Evolutionary conservation across 768 basidiomycete species (phyloP).

Genomic region (Floccularia luteovirens): DNA sequence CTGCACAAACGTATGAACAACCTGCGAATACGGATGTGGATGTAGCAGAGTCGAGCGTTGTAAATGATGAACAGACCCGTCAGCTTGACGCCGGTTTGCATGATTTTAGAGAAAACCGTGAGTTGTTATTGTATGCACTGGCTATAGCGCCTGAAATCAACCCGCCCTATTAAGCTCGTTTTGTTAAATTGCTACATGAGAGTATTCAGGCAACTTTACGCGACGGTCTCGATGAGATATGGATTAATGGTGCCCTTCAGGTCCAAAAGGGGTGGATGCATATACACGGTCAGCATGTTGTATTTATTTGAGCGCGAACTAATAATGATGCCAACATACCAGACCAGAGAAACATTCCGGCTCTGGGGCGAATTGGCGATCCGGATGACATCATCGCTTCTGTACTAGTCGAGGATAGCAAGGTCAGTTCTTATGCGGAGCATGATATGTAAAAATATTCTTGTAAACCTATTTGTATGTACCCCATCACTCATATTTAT

Average conservation of each 20-base stretch:
- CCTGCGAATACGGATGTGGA: conserved; percentile 10
- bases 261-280: conserved; percentile 83
- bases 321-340: conserved; percentile 2
- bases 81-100: conserved; percentile 56
- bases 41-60: background rate
- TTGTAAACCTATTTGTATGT: background rate
- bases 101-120: conserved; percentile 71
- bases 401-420: conserved; percentile 63
- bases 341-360: conserved; percentile 74
- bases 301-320: background rate
- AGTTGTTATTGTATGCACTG: conserved; percentile 13
- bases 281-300: conserved; percentile 43
- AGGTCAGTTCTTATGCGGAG: conserved; percentile 36
- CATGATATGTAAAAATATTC: too few relatives aligned
- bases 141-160: background rate
- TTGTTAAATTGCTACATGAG: conserved; percentile 53
- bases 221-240: conserved; percentile 58
- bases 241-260: conserved; percentile 57
- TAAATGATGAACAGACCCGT: conserved; percentile 16
- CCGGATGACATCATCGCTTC: conserved; percentile 80
- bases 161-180: conserved; percentile 40
- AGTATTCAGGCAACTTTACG: conserved; percentile 45
- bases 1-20: conserved; percentile 27
- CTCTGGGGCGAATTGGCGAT: conserved; percentile 69
- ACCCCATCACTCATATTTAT: background rate